Evolutionary conservation across 441 rosid species (phyloP).

Genomic region (Syzygium syzygioides): DNA sequence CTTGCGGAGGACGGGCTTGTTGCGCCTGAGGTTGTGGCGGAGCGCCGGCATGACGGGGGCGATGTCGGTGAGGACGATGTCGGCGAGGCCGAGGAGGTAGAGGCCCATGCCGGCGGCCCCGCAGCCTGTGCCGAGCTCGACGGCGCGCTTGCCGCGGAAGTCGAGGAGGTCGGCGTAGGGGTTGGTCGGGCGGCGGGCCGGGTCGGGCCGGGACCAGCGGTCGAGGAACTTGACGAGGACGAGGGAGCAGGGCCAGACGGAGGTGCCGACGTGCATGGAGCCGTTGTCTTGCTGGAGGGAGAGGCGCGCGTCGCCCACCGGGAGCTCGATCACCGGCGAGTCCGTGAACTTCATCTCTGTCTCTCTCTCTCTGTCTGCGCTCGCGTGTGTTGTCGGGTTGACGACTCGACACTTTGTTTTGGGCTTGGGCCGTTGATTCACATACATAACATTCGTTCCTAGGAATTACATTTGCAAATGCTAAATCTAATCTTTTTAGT

Average conservation of each 20-base stretch:
- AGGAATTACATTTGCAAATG: too few species aligned
- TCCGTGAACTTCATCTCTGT: constrained; percentile 68
- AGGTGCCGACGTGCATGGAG: constrained; percentile 84
- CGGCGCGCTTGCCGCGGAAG: constrained; percentile 55
- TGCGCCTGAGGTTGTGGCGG: constrained; percentile 80
- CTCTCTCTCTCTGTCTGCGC: not conserved
- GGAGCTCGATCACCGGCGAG: constrained; percentile 73
- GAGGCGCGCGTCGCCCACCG: constrained; percentile 43
- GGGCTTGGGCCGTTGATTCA: not conserved
- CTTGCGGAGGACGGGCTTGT: constrained; percentile 59
- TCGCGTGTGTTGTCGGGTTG: not conserved
- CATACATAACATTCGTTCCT: too few species aligned
- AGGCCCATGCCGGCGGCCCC: constrained; percentile 84
- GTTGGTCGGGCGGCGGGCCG: constrained; percentile 6
- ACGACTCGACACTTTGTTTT: not conserved
- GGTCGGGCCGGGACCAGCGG: constrained; percentile 52
- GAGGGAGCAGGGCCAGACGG: constrained; percentile 87
- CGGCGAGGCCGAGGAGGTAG: constrained; percentile 62
- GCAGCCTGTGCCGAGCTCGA: constrained; percentile 80
- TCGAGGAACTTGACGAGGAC: constrained; percentile 85
- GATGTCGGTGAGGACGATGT: constrained; percentile 70
- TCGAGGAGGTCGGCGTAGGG: constrained; percentile 63
- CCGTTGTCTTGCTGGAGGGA: constrained; percentile 80
- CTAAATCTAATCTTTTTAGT: too few species aligned
- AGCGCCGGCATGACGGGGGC: constrained; percentile 83